A percentile compares a stretch with the other conserved stretches of the same genome.
Evolutionary conservation across 192 early-diverging fungal species (phyloP).

Genomic region (Coemansia sp.): DNA sequence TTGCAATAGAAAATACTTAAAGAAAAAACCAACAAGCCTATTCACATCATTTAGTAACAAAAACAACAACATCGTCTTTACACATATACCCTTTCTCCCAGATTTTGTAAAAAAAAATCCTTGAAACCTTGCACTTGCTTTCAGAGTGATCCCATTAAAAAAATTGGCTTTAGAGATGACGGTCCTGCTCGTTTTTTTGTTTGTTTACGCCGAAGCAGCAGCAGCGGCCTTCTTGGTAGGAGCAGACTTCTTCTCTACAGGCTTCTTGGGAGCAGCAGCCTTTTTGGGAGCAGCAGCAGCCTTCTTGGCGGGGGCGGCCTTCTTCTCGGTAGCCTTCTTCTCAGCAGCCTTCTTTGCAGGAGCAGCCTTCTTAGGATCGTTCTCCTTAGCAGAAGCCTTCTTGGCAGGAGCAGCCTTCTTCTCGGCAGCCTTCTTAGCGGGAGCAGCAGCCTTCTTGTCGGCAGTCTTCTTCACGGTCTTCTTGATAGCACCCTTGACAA

Average conservation of each 20-base stretch:
- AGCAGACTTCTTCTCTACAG: no score
- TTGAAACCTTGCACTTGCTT: no score
- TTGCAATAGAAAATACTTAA: neutral
- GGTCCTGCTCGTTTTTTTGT: no score
- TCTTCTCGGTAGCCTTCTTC: conserved; percentile 14
- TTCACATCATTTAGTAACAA: neutral
- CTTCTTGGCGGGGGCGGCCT: conserved; percentile 22
- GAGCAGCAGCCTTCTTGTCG: conserved; percentile 1
- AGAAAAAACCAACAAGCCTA: no score
- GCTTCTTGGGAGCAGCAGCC: no score
- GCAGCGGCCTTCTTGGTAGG: conserved; percentile 22
- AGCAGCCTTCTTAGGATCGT: conserved; percentile 10
- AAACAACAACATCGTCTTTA: neutral
- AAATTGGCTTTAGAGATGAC: no score
- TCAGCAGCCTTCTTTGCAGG: conserved; percentile 17
- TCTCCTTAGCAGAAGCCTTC: conserved; percentile 16
- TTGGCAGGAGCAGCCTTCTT: conserved; percentile 14
- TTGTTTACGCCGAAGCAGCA: neutral
- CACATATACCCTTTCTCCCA: no score
- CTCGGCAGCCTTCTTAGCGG: conserved; percentile 16
- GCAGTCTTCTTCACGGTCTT: neutral
- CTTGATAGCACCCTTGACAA: neutral
- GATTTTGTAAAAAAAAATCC: no score
- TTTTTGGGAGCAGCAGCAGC: conserved; percentile 13
- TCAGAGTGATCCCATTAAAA: no score